These are phyloP conservation scores for Rhododendron molle DNA, from an alignment of 148 eudicot species.

Conservation along the genomic window DNA sequence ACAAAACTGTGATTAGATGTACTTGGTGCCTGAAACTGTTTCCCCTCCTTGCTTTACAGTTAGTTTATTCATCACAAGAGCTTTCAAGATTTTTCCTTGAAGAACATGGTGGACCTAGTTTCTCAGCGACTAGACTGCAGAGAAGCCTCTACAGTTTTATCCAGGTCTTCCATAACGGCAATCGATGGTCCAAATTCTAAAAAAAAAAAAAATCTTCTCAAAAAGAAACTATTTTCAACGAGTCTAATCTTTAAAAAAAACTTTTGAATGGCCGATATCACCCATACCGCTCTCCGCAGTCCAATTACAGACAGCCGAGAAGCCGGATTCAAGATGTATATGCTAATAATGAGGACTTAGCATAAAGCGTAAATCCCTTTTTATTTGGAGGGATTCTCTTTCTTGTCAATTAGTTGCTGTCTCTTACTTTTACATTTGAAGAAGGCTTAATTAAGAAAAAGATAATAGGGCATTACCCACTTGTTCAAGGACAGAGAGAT, in stretches of 20 bases:
- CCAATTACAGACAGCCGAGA: background rate
- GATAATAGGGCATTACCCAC: slow-evolving; percentile 17
- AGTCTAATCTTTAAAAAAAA: too few species aligned
- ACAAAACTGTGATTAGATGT: background rate
- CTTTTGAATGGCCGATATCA: background rate
- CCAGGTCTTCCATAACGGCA: background rate
- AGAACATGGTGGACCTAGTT: background rate
- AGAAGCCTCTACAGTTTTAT: background rate
- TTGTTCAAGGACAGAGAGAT: slow-evolving; percentile 37
- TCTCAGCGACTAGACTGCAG: background rate
- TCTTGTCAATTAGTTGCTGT: slow-evolving; percentile 50
- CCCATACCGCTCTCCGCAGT: background rate
- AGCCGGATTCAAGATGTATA: background rate
- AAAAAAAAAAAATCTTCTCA: background rate
- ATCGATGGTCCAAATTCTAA: background rate
- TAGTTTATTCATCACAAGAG: background rate
- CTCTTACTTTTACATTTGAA: slow-evolving; percentile 4
- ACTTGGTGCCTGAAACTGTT: background rate
- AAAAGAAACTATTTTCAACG: background rate
- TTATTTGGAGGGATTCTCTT: slow-evolving; percentile 24
- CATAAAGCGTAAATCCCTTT: slow-evolving; percentile 5
- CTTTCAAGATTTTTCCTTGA: background rate
- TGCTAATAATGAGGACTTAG: background rate
- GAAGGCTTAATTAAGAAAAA: slow-evolving; percentile 4
- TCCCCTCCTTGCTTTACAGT: background rate